Evolutionary conservation across 441 rosid species (phyloP), one percentile per base, ranked within the genome.

Genomic region (Kokia cookei): DNA sequence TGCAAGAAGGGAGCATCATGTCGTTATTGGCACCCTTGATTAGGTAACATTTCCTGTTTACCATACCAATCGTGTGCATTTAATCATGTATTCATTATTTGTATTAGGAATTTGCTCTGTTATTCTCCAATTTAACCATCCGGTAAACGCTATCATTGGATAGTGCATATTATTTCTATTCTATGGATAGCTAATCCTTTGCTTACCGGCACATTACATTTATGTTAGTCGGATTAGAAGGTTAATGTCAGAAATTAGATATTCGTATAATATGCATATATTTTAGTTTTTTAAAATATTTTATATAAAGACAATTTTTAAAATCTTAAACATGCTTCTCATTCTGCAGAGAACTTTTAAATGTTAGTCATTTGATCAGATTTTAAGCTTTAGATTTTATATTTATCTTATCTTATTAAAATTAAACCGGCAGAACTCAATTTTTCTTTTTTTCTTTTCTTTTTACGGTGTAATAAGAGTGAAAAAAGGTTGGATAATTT

Each of bases 1-100:
- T 93, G 98, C 90, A 94, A 82, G 84, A 94, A 75, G 82, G 99
- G 98, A 62, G 89, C 94, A 43, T 84, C 91, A 13, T 94, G 98
- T 78, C 87, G 87, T 83, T 94, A 71, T 87, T 86, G 88, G 88
- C 99, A 97, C 80, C 95, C 93, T 32, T 85, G 76, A 90, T 73
- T 77, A 77, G 58, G 69, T 77, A 53, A 63, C 62, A 12, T 10
- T 12, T 15, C 40, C 43, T 27, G 53, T 45, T 42, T 43, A 17
- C 42, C 27, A n/a, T 50, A 24, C 57, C 72, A 73, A 63, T 48
- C 63, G 77, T 61, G 76, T 71, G 77, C 77, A 82, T 74, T 55
- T 63, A 73, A 55, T 74, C 77, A 65, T 83, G 83, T 74, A 79
- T 59, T 71, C 81, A 72, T 83, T 73, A 76, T 77, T 82, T 75